These are phyloP conservation scores for Salix caprea DNA, from an alignment of 345 rosid genomes.

Conservation along the genomic window DNA sequence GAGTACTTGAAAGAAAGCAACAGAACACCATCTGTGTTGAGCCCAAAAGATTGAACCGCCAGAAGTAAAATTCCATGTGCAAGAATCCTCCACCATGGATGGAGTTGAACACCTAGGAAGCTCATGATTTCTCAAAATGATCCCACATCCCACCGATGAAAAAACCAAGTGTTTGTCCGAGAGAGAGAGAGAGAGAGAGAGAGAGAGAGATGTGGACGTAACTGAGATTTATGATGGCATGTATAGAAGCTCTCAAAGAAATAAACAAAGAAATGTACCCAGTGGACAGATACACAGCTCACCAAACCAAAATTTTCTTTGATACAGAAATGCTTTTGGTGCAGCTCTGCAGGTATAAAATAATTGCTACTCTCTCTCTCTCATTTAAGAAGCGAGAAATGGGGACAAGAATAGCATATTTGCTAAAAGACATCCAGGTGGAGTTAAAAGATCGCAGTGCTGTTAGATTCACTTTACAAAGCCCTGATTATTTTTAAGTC, in stretches of 20 bases:
- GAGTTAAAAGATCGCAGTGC: slow-evolving; percentile 35
- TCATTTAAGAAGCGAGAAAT: slow-evolving; percentile 27
- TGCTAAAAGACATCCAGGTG: slow-evolving; percentile 49
- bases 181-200: neutral
- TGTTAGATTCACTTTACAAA: slow-evolving; percentile 29
- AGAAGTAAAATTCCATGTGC: slow-evolving; percentile 8
- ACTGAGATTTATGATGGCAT: slow-evolving; percentile 49
- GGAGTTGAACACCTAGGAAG: slow-evolving; percentile 26
- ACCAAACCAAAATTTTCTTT: slow-evolving; percentile 31
- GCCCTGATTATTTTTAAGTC: neutral
- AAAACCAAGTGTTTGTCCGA: neutral
- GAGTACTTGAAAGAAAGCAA: slow-evolving; percentile 75
- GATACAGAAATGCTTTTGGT: slow-evolving; percentile 26
- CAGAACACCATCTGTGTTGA: slow-evolving; percentile 70
- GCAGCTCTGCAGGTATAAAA: slow-evolving; percentile 15
- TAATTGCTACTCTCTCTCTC: slow-evolving; percentile 11
- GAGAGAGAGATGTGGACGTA: neutral
- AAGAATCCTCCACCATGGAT: slow-evolving; percentile 31
- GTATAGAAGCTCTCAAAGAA: slow-evolving; percentile 23
- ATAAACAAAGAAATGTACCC: slow-evolving; percentile 5
- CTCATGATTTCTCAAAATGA: slow-evolving; percentile 43
- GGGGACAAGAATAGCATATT: slow-evolving; percentile 50
- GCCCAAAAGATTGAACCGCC: slow-evolving; percentile 27
- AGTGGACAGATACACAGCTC: slow-evolving; percentile 37
- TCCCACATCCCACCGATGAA: slow-evolving; percentile 34